These are phyloP conservation scores for Diplotaxis tenuifolia DNA, from an alignment of 345 rosid species.

Conservation along the genomic window DNA sequence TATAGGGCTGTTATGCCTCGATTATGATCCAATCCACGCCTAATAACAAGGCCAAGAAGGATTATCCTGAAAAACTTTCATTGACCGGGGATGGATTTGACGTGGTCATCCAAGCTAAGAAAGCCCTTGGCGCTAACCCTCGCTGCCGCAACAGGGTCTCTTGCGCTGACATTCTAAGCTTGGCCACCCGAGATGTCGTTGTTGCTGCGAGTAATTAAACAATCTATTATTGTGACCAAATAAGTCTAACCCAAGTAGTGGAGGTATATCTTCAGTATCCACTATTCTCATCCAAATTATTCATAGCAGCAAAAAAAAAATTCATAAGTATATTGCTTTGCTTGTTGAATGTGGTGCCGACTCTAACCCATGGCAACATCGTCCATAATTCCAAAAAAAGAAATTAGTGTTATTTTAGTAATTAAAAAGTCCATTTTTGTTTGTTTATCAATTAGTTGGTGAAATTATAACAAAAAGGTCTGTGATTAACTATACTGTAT, in stretches of 20 bases:
- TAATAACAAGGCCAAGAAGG: slow-evolving; percentile 66
- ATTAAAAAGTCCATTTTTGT: too few species aligned
- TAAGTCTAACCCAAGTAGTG: background rate
- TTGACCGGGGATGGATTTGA: slow-evolving; percentile 83
- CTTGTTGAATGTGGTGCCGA: too few species aligned
- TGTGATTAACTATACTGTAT: too few species aligned
- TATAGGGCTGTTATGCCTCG: slow-evolving; percentile 76
- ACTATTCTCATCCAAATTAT: background rate
- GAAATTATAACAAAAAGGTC: too few species aligned
- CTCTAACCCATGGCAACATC: too few species aligned
- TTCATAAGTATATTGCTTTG: background rate
- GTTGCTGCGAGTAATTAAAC: slow-evolving; percentile 37
- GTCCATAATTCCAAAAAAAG: too few species aligned
- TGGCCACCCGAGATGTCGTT: slow-evolving; percentile 75
- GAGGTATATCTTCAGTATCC: background rate
- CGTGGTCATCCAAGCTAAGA: slow-evolving; percentile 73
- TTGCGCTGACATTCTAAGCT: slow-evolving; percentile 71
- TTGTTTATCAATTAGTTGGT: too few species aligned
- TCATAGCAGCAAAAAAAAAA: background rate
- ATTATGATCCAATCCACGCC: slow-evolving; percentile 52
- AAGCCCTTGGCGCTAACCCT: slow-evolving; percentile 51
- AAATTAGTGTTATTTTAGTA: too few species aligned
- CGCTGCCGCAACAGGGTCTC: slow-evolving; percentile 62
- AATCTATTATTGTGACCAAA: background rate
- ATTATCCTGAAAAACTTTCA: slow-evolving; percentile 70